phyloP scores from a whole-genome alignment of 2,329 filamentous ascomycete species.

The Penicillium sp. region DNA sequence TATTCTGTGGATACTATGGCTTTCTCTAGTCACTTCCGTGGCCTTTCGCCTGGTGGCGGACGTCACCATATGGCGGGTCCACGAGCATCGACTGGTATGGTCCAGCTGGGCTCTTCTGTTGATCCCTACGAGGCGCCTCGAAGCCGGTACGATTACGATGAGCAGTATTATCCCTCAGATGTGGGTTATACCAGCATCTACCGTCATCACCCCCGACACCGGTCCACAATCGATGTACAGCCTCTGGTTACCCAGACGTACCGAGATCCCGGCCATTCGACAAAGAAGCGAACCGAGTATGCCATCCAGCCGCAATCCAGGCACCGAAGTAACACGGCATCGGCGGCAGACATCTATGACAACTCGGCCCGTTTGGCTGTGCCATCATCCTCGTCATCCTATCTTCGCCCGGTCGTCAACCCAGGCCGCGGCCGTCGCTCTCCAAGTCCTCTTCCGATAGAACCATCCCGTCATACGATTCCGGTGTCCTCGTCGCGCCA shows the following conservation, averaged over 20 bases:
- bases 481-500: constrained; percentile 39
- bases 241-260: constrained; percentile 40
- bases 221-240: constrained; percentile 39
- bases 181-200: constrained; percentile 34
- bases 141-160: constrained; percentile 35
- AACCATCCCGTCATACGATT: constrained; percentile 40
- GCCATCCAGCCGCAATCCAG: constrained; percentile 38
- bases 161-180: constrained; percentile 37
- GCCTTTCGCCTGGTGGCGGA: constrained; percentile 39
- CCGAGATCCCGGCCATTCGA: constrained; percentile 35
- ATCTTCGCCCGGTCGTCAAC: constrained; percentile 35
- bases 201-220: constrained; percentile 31
- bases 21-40: constrained; percentile 38
- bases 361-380: constrained; percentile 34
- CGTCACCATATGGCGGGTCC: constrained; percentile 39
- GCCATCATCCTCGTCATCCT: constrained; percentile 27
- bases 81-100: constrained; percentile 47
- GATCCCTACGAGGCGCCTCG: constrained; percentile 39
- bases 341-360: constrained; percentile 33
- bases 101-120: constrained; percentile 39
- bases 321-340: constrained; percentile 41
- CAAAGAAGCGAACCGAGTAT: constrained; percentile 44
- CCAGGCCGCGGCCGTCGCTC: constrained; percentile 35
- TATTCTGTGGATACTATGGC: constrained; percentile 30
- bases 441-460: constrained; percentile 38